Evolutionary conservation across 1,139 yeast genomes (phyloP).

Genomic region (Blastobotrys apis): DNA sequence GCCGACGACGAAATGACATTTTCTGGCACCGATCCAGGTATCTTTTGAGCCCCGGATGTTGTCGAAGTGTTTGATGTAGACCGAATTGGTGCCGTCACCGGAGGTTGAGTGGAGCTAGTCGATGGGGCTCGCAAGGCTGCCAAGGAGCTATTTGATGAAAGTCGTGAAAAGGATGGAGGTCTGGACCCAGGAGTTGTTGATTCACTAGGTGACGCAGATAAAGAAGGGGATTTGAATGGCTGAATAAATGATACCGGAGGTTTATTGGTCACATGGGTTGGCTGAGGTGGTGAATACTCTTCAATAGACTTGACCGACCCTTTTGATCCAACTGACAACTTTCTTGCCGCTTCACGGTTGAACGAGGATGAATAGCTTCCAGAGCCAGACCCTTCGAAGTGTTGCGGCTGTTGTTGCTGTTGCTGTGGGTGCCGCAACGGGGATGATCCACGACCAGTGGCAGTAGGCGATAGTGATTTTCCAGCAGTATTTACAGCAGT

Average conservation of each 20-base stretch:
- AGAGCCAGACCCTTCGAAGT: too few relatives aligned
- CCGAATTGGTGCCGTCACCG: slow-evolving; percentile 1
- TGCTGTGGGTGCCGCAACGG: too few relatives aligned
- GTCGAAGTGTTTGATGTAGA: background rate
- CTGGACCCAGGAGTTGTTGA: slow-evolving; percentile 10
- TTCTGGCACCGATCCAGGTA: slow-evolving; percentile 14
- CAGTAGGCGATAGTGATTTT: slow-evolving; percentile 3
- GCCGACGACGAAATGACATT: slow-evolving; percentile 24
- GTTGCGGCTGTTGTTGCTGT: too few relatives aligned
- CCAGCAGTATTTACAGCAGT: too few relatives aligned
- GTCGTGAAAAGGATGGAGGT: slow-evolving; percentile 26
- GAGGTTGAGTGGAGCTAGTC: too few relatives aligned
- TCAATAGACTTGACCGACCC: slow-evolving; percentile 2
- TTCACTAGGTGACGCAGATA: slow-evolving; percentile 34
- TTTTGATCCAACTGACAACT: slow-evolving; percentile 5
- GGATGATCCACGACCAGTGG: too few relatives aligned
- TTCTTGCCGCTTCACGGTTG: too few relatives aligned
- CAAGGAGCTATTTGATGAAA: slow-evolving; percentile 30
- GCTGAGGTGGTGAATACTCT: background rate
- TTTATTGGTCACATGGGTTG: slow-evolving; percentile 3
- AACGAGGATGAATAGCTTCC: too few relatives aligned
- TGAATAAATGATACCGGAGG: slow-evolving; percentile 25
- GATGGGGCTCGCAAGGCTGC: slow-evolving; percentile 32
- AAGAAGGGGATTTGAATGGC: slow-evolving; percentile 38
- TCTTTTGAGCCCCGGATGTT: background rate